These are phyloP conservation scores for Diaporthe destruens DNA, from an alignment of 2,329 filamentous ascomycete genomes.

Conservation along the genomic window DNA sequence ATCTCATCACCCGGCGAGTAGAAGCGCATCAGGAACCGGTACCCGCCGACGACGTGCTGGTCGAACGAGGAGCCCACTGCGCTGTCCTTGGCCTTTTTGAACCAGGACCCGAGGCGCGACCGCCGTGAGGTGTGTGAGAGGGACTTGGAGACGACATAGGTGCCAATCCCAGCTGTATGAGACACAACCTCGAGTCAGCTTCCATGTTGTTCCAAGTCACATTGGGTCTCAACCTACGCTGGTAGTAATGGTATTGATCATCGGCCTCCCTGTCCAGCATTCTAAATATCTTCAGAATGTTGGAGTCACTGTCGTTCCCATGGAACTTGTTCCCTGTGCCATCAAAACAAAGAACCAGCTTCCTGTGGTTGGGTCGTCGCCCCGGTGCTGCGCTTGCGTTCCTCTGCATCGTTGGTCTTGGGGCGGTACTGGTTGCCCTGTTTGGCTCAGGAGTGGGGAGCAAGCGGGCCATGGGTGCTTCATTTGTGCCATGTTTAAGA, in stretches of 20 bases:
- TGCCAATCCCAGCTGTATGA: conserved; percentile 74
- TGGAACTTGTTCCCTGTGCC: conserved; percentile 75
- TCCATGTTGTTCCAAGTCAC: not conserved
- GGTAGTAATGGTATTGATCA: conserved; percentile 75
- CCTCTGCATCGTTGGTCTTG: conserved; percentile 17
- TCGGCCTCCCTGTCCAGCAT: conserved; percentile 74
- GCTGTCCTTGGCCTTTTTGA: conserved; percentile 80
- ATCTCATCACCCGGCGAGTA: conserved; percentile 75
- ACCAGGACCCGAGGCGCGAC: conserved; percentile 74
- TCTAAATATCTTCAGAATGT: conserved; percentile 78
- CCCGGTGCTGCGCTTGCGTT: conserved; percentile 6
- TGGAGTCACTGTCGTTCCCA: conserved; percentile 73
- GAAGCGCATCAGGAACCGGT: conserved; percentile 82
- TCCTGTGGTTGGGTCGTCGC: conserved; percentile 49
- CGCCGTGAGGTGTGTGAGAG: conserved; percentile 68
- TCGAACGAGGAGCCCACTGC: conserved; percentile 85
- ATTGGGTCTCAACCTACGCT: conserved; percentile 58
- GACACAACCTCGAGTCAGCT: not conserved
- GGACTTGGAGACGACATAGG: conserved; percentile 74
- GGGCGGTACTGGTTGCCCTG: not conserved
- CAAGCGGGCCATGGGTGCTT: not conserved
- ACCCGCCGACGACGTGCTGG: conserved; percentile 85
- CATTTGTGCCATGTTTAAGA: conserved; percentile 21
- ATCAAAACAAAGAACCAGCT: conserved; percentile 73
- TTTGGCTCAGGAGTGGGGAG: conserved; percentile 9